Evolutionary conservation across 1,139 yeast genomes (phyloP), one percentile per base, ranked within the genome.

Genomic region (Candida smagusa): DNA sequence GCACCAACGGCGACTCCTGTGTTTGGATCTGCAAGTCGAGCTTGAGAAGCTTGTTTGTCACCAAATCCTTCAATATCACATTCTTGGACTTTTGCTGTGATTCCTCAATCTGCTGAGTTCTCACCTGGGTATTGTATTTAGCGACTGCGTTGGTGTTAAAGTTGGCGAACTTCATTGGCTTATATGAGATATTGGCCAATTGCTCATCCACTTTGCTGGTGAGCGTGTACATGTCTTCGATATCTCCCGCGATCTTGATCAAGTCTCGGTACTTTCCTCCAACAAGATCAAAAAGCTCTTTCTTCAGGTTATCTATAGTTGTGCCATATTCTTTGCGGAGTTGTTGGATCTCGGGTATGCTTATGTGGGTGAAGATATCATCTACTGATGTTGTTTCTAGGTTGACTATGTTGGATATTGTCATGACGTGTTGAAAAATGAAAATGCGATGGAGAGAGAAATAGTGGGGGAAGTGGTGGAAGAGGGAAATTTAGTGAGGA

Each of bases 211-310:
- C 52, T 1, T 38, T 42, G 8, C 48, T 46, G 1, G 78, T 67
- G 8, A 67, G 48, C 2, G 53, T 50, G 45, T 76, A 67, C 80
- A 83, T 79, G 6, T 60, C 61, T 30, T 74, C 75, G 28, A 84
- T 81, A 42, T 79, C 77, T 50, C 84, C 89, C 0, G 90, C 86
- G 6, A 84, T 83, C 28, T 74, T 65, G 27, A 84, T 68, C 49
- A 84, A 63, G 48, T 84, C 89, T 38, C 86, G 65, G 55, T 83
- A 84, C 53, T 81, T 79, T 29, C 62, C 62, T 3, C 89, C 87
- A 8, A 84, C 88, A 32, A 83, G 62, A 2, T 61, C 50, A 40
- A 84, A 77, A 22, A 84, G 63, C 36, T 78, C 78, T 11, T 28
- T 22, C 31, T 45, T 58, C 31, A 63, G 53, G 13, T 48, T 44